Evolutionary conservation across 2,329 filamentous ascomycete genomes (phyloP), one percentile per base, ranked within the genome.

Genomic region (Fusarium gaditjirri): DNA sequence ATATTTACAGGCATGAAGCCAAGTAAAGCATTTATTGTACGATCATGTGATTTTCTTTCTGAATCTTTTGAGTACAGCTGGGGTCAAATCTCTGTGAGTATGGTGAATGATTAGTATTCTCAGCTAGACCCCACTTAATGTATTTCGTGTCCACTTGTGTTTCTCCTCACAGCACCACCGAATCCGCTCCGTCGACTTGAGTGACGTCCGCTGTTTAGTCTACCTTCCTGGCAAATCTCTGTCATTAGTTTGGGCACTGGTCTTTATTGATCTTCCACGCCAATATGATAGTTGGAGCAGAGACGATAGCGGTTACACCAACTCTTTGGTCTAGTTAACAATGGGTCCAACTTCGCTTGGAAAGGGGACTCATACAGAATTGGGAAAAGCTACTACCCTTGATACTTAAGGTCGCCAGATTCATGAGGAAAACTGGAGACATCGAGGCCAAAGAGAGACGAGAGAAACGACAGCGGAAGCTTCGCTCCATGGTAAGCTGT

Each of bases 241-340:
- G 6, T n/a, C 4, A 1, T 21, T 1, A 14, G 19, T 3, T n/a
- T 8, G 9, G 27, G 0, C 6, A 2, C 1, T 8, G 3, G 13
- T 1, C 17, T 5, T 8, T 5, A 0, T 31, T 19, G 4, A 13
- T 23, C 5, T 9, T 49, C 13, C 10, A 33, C 5, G 21, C 14
- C 16, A 17, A 33, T 8, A 13, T 23, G 16, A 10, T 23, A 8
- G 9, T 5, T 2, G 46, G 14, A 3, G 23, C 10, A 13, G 14
- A 21, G 36, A 16, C 9, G 3, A 27, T 29, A 14, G 43, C 8
- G 0, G 19, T 10, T 6, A 29, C 9, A 1, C 19, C 6, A 6
- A 14, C 17, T 16, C 14, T 35, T 8, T 9, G 33, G 16, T 35
- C 25, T 25, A 25, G 14, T 16, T 16, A 14, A 9, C 13, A 35